These are phyloP conservation scores for Orobanche coerulescens DNA, from an alignment of 257 asterid species.

Conservation along the genomic window DNA sequence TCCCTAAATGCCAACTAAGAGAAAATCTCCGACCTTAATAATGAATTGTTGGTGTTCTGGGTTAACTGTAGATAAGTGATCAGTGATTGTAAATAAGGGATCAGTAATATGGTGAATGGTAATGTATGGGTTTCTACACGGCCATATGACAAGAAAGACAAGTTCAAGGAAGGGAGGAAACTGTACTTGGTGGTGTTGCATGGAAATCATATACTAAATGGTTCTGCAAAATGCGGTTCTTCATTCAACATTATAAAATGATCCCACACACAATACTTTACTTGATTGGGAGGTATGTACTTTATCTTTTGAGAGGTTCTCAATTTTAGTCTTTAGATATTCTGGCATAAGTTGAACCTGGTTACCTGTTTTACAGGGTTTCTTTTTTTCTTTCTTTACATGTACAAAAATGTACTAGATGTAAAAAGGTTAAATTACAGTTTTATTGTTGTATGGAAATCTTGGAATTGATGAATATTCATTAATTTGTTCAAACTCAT, in stretches of 20 bases:
- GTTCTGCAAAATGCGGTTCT: not conserved
- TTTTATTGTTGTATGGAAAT: too few relatives aligned
- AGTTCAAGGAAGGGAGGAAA: slow-evolving; percentile 5
- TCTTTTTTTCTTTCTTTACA: too few relatives aligned
- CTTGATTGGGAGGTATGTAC: not conserved
- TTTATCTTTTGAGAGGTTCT: not conserved
- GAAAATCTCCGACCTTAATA: not conserved
- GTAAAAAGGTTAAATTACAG: too few relatives aligned
- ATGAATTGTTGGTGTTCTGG: not conserved
- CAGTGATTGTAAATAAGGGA: not conserved
- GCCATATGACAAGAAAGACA: not conserved
- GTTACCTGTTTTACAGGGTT: too few relatives aligned
- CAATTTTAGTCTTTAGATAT: not conserved
- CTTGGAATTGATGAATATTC: too few relatives aligned
- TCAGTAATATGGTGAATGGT: not conserved
- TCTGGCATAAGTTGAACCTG: not conserved
- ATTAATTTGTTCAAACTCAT: not conserved
- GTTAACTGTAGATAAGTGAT: not conserved
- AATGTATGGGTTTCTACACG: not conserved
- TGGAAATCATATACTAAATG: not conserved
- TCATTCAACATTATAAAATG: not conserved
- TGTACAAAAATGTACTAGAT: too few relatives aligned
- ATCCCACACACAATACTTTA: not conserved
- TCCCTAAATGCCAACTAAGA: not conserved
- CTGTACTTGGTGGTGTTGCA: not conserved